A percentile compares a stretch with the other conserved stretches of the same genome.
phyloP scores from a whole-genome alignment of 139 green algal genomes.

The Chlamydomonas schloesseri region DNA sequence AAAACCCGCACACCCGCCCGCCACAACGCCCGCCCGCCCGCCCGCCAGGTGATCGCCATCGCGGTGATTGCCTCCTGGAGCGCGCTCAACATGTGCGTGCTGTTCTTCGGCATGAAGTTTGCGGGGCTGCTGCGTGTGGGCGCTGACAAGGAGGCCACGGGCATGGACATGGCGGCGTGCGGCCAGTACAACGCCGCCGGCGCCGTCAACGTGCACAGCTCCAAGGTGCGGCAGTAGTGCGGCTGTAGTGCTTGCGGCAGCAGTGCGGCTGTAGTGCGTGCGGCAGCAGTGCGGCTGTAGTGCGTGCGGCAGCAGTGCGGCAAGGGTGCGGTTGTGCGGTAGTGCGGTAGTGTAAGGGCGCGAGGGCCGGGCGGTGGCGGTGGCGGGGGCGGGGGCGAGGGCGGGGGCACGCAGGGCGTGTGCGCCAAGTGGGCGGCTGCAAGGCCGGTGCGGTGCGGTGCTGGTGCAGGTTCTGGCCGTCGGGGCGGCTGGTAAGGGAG shows the following conservation, averaged over 20 bases:
- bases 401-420: too few relatives aligned
- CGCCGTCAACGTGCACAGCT: constrained; percentile 22
- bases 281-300: neutral
- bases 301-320: neutral
- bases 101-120: constrained; percentile 19
- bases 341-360: too few relatives aligned
- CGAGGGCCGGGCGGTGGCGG: too few relatives aligned
- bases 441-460: too few relatives aligned
- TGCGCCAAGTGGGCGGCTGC: too few relatives aligned
- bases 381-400: too few relatives aligned
- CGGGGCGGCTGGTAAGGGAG: too few relatives aligned
- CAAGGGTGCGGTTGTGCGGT: too few relatives aligned
- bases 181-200: constrained; percentile 36
- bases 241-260: neutral
- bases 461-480: too few relatives aligned
- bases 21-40: neutral
- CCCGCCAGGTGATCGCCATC: constrained; percentile 55
- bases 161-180: constrained; percentile 48
- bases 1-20: neutral
- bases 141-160: constrained; percentile 47
- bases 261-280: neutral
- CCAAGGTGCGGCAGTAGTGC: constrained; percentile 1
- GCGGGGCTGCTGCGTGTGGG: constrained; percentile 1
- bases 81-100: neutral
- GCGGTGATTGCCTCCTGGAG: constrained; percentile 59